Evolutionary conservation across 768 basidiomycete genomes (phyloP).

Genomic region (Auriscalpium microsporum): DNA sequence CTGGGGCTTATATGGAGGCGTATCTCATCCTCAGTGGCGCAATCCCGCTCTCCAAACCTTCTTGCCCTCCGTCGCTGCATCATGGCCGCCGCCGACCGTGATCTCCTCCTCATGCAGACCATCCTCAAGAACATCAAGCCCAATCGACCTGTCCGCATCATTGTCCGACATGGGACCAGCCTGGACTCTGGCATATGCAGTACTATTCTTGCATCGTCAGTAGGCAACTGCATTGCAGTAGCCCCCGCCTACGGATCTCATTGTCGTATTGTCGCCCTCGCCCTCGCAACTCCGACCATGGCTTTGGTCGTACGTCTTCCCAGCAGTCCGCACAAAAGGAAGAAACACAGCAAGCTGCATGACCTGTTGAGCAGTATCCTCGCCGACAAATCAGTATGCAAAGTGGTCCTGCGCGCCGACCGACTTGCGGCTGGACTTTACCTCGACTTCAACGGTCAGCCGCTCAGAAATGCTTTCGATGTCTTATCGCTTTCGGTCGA

Average conservation of each 20-base stretch:
- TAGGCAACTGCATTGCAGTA: constrained; percentile 27
- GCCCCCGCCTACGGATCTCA: constrained; percentile 33
- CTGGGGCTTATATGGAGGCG: too few relatives aligned
- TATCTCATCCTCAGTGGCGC: too few relatives aligned
- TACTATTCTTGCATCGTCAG: not conserved
- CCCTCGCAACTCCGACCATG: constrained; percentile 29
- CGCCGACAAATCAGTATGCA: not conserved
- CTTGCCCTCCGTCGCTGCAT: too few relatives aligned
- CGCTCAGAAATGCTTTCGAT: constrained; percentile 14
- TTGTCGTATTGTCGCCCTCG: constrained; percentile 28
- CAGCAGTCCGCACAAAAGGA: too few relatives aligned
- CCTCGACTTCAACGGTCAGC: constrained; percentile 29
- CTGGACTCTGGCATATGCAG: too few relatives aligned
- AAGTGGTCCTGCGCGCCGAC: not conserved
- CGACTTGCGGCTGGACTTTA: constrained; percentile 30
- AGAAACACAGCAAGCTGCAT: too few relatives aligned
- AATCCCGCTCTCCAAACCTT: too few relatives aligned
- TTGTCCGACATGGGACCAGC: too few relatives aligned
- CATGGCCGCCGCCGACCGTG: too few relatives aligned
- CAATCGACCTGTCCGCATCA: too few relatives aligned
- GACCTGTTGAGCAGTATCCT: constrained; percentile 11
- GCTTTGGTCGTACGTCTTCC: constrained; percentile 24
- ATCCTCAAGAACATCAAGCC: too few relatives aligned
- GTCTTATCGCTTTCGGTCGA: not conserved
- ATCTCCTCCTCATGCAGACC: too few relatives aligned